A percentile compares a stretch with the other conserved stretches of the same genome.
Conservation (phyloP, 2,329 filamentous ascomycete species). For the Neopestalotiopsis rosae region DNA sequence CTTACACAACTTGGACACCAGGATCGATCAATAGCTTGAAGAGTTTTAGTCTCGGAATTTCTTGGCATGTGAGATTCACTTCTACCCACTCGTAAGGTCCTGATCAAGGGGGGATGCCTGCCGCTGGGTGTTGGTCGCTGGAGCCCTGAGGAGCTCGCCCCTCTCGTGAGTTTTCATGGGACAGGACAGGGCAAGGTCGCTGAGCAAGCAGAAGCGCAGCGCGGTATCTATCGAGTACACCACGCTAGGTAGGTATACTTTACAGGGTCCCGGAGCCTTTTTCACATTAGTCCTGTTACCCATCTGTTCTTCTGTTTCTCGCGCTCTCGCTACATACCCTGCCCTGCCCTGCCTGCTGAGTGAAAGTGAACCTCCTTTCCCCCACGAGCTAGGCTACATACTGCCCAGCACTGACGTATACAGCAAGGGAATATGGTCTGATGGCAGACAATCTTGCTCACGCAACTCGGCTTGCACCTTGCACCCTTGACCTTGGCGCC, state of each 20-base stretch:
- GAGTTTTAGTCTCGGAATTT: conserved; percentile 4
- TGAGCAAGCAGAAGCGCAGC: neutral
- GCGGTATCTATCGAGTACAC: neutral
- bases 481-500: neutral
- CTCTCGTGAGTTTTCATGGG: neutral
- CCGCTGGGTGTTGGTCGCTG: neutral
- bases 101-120: conserved; percentile 3
- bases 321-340: no score
- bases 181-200: neutral
- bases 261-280: neutral
- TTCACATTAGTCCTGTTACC: neutral
- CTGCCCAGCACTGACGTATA: conserved; percentile 2
- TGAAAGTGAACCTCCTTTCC: neutral
- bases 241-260: neutral
- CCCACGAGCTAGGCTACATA: neutral
- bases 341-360: neutral
- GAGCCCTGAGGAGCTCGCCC: neutral
- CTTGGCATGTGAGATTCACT: conserved; percentile 13
- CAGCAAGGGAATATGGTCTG: neutral
- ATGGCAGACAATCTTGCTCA: neutral
- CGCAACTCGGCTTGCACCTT: conserved; percentile 1
- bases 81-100: conserved; percentile 1
- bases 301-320: neutral
- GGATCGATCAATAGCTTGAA: conserved; percentile 9
- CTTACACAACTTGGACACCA: conserved; percentile 2